Percentiles rank a stretch among this genome's conserved stretches.
phyloP scores from a whole-genome alignment of 1,139 yeast genomes.

The Kluyveromyces sp. region DNA sequence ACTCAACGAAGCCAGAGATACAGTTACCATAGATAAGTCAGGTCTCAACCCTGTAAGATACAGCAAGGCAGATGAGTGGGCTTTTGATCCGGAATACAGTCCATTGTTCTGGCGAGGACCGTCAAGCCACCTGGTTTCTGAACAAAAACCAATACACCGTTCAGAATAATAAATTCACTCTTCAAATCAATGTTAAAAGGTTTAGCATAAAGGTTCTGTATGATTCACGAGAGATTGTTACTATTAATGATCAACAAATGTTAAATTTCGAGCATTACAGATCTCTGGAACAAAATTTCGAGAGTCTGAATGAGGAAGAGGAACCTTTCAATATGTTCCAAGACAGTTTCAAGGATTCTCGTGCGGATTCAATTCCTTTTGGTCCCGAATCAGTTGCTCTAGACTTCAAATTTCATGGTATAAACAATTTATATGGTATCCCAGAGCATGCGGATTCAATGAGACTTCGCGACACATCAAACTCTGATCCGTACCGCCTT shows the following conservation, averaged over 20 bases:
- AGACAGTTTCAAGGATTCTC: constrained; percentile 57
- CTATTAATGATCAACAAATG: constrained; percentile 60
- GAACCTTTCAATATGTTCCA: constrained; percentile 47
- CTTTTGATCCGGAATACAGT: constrained; percentile 32
- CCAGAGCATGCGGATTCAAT: constrained; percentile 92
- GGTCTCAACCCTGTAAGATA: constrained; percentile 38
- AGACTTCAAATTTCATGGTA: constrained; percentile 61
- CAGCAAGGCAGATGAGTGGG: constrained; percentile 55
- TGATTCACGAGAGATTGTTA: constrained; percentile 40
- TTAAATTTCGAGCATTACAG: constrained; percentile 79
- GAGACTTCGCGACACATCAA: constrained; percentile 55
- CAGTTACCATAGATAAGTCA: background rate
- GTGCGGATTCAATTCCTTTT: constrained; percentile 52
- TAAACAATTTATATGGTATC: constrained; percentile 69
- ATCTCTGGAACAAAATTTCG: constrained; percentile 32
- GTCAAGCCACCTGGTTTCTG: constrained; percentile 11
- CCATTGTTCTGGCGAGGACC: constrained; percentile 2
- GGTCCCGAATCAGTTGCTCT: constrained; percentile 90
- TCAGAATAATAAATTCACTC: constrained; percentile 39
- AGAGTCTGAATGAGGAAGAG: constrained; percentile 47
- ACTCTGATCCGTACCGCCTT: constrained; percentile 70
- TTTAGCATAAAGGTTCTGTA: constrained; percentile 45
- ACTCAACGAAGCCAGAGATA: constrained; percentile 51
- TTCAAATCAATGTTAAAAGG: constrained; percentile 41
- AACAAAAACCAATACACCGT: constrained; percentile 28